Conservation (phyloP, 2,329 filamentous ascomycete genomes). For the Cladosporium velox region DNA sequence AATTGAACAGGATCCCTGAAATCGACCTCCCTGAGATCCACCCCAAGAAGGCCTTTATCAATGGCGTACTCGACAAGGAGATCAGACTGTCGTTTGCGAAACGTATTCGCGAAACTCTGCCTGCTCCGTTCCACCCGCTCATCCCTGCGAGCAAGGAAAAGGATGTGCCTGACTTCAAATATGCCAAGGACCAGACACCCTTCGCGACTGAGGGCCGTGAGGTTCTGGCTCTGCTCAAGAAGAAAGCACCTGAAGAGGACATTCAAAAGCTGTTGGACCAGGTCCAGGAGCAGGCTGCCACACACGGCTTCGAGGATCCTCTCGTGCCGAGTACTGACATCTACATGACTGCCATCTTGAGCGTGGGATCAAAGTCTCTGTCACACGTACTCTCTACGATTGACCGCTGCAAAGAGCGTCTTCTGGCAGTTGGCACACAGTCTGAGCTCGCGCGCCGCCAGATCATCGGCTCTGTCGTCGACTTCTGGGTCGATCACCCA, state of each 20-base stretch:
- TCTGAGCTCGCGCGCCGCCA: conserved; percentile 78
- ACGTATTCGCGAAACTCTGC: conserved; percentile 90
- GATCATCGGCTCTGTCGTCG: conserved; percentile 86
- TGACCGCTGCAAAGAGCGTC: conserved; percentile 86
- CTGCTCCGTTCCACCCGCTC: conserved; percentile 75
- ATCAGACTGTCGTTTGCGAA: conserved; percentile 95
- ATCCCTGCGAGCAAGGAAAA: conserved; percentile 88
- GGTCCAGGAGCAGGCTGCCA: conserved; percentile 77
- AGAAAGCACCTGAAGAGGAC: conserved; percentile 82
- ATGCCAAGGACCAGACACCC: conserved; percentile 70
- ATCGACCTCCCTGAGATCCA: conserved; percentile 74
- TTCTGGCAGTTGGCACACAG: conserved; percentile 74
- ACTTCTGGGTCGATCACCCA: conserved; percentile 91
- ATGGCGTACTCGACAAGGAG: conserved; percentile 90
- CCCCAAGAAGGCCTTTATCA: conserved; percentile 90
- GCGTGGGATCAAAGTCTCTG: conserved; percentile 90
- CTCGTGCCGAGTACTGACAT: conserved; percentile 87
- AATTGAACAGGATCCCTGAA: conserved; percentile 67
- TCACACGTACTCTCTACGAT: conserved; percentile 95
- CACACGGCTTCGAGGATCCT: conserved; percentile 69
- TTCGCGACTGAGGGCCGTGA: conserved; percentile 84
- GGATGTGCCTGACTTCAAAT: conserved; percentile 96
- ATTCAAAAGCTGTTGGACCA: conserved; percentile 78
- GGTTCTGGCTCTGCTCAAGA: conserved; percentile 74
- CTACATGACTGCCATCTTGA: conserved; percentile 91